Evolutionary conservation across 2,329 filamentous ascomycete genomes (phyloP).

Genomic region (Cladosporium phlei): DNA sequence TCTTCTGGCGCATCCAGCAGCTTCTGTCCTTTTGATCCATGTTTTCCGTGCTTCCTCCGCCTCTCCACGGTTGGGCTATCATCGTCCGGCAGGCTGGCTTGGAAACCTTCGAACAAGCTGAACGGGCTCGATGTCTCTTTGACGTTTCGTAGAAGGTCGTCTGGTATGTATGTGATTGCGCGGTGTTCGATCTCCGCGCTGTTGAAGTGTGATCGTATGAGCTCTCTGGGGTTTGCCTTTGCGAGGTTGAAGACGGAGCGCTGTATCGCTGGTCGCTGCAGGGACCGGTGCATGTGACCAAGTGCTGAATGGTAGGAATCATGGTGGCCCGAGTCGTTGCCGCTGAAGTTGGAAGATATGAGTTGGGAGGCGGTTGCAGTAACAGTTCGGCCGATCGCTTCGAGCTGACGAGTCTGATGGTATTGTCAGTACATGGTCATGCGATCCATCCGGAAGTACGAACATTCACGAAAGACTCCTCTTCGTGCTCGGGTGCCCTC

Average conservation of each 20-base stretch:
- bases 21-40: conserved; percentile 70
- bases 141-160: conserved; percentile 84
- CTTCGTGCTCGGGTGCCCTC: conserved; percentile 2
- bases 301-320: conserved; percentile 80
- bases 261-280: conserved; percentile 78
- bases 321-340: conserved; percentile 35
- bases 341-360: conserved; percentile 50
- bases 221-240: conserved; percentile 84
- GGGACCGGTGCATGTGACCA: conserved; percentile 81
- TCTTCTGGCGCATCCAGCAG: conserved; percentile 60
- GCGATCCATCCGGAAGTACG: not conserved
- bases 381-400: conserved; percentile 91
- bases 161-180: conserved; percentile 79
- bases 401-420: conserved; percentile 72
- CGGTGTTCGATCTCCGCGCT: conserved; percentile 90
- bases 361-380: conserved; percentile 88
- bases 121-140: conserved; percentile 82
- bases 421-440: not conserved
- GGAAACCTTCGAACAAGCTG: conserved; percentile 93
- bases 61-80: conserved; percentile 37
- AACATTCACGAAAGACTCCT: conserved; percentile 14
- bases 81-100: conserved; percentile 76
- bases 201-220: conserved; percentile 87
- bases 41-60: conserved; percentile 63
- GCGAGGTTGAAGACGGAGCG: conserved; percentile 87